Conservation (phyloP, 2,329 filamentous ascomycete species). For the Gyromitra esculenta region DNA sequence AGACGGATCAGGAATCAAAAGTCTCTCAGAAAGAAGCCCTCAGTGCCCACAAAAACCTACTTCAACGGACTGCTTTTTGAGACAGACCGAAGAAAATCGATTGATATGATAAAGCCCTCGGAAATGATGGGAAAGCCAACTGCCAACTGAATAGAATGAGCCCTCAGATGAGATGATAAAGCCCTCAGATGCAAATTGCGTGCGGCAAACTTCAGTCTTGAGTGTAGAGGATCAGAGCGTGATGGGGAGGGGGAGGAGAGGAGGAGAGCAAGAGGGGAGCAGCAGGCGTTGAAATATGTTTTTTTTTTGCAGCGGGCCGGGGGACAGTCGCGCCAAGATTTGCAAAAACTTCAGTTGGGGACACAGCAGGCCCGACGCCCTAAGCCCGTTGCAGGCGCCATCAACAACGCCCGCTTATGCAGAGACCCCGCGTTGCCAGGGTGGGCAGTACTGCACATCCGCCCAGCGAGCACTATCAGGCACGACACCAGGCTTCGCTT, state of each 20-base stretch:
- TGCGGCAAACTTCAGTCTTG: slow-evolving; percentile 54
- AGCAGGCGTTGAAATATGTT: slow-evolving; percentile 42
- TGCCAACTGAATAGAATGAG: slow-evolving; percentile 54
- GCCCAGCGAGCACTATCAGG: slow-evolving; percentile 6
- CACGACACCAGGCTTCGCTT: slow-evolving; percentile 14
- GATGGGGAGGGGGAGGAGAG: slow-evolving; percentile 5
- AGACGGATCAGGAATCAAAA: slow-evolving; percentile 33
- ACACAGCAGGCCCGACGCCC: background rate
- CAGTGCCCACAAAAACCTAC: slow-evolving; percentile 53
- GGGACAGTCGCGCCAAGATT: slow-evolving; percentile 39
- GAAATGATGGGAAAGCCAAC: slow-evolving; percentile 49
- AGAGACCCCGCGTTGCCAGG: slow-evolving; percentile 35
- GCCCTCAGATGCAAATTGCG: slow-evolving; percentile 54
- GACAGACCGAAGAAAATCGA: slow-evolving; percentile 20
- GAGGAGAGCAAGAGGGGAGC: background rate
- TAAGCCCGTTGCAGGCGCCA: background rate
- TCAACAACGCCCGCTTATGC: slow-evolving; percentile 15
- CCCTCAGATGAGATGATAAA: slow-evolving; percentile 51
- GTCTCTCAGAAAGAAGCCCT: slow-evolving; percentile 53
- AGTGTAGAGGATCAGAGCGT: slow-evolving; percentile 36
- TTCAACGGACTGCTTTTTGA: slow-evolving; percentile 23
- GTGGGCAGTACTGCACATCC: slow-evolving; percentile 3
- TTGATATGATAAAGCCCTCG: slow-evolving; percentile 53
- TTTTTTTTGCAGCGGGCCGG: slow-evolving; percentile 13
- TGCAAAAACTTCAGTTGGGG: slow-evolving; percentile 10